Conservation (phyloP, 768 basidiomycete species). For the Lactifluus echinatus region DNA sequence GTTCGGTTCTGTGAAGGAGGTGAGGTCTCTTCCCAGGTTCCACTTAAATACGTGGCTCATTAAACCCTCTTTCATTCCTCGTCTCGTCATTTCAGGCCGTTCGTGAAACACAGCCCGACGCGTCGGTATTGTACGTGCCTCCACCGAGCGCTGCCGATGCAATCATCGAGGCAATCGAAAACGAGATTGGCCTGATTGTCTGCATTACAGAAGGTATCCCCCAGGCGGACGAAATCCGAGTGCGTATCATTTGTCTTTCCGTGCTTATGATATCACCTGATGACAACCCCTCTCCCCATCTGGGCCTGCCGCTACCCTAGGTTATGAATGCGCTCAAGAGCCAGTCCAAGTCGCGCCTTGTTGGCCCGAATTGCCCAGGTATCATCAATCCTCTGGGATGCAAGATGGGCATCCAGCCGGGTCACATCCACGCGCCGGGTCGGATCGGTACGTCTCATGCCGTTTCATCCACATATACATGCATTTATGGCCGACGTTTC, state of each 20-base stretch:
- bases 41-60: neutral
- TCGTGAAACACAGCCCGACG: constrained; percentile 77
- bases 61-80: neutral
- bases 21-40: constrained; percentile 29
- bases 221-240: constrained; percentile 91
- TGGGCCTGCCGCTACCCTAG: constrained; percentile 30
- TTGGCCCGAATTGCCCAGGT: constrained; percentile 98
- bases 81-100: constrained; percentile 55
- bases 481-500: neutral
- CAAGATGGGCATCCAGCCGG: constrained; percentile 99
- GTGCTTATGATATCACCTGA: neutral
- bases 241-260: constrained; percentile 27
- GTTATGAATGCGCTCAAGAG: constrained; percentile 90
- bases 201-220: constrained; percentile 99
- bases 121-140: constrained; percentile 94
- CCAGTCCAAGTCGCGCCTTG: constrained; percentile 90
- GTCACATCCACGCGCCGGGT: constrained; percentile 94
- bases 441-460: constrained; percentile 64
- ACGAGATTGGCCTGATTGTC: constrained; percentile 95
- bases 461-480: neutral
- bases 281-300: too few relatives aligned
- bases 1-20: constrained; percentile 87
- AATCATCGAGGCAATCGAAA: constrained; percentile 97
- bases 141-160: constrained; percentile 95
- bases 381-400: constrained; percentile 96